phyloP scores from a whole-genome alignment of 352 stramenopile genomes.

The Peronospora destructor region DNA sequence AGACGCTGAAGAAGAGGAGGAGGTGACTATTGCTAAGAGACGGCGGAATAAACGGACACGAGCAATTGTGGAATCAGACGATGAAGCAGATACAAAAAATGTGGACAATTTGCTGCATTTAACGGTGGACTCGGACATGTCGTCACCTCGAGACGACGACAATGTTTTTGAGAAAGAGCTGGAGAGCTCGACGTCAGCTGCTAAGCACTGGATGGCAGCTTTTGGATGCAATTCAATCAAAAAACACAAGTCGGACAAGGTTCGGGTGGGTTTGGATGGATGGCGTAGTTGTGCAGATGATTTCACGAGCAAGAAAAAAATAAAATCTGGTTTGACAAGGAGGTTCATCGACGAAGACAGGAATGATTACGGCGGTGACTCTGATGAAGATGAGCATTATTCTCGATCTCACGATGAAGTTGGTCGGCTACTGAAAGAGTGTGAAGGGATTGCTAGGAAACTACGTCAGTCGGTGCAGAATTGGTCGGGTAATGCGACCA shows the following conservation, averaged over 20 bases:
- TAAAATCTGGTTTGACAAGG: neutral
- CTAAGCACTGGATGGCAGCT: conserved; percentile 53
- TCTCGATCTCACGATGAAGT: conserved; percentile 64
- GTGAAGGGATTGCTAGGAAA: conserved; percentile 53
- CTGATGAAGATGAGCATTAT: conserved; percentile 42
- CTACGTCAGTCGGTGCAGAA: conserved; percentile 51
- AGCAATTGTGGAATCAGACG: conserved; percentile 65
- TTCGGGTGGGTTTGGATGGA: conserved; percentile 4
- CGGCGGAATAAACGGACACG: conserved; percentile 42
- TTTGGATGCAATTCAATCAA: conserved; percentile 33
- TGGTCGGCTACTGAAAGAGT: conserved; percentile 56
- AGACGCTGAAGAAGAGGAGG: conserved; percentile 45
- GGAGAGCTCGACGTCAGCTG: conserved; percentile 27
- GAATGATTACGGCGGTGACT: conserved; percentile 34
- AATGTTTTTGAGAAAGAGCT: conserved; percentile 26
- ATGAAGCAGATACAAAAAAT: conserved; percentile 23
- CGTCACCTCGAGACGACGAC: conserved; percentile 30
- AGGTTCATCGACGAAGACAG: conserved; percentile 9
- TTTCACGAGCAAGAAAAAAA: conserved; percentile 4
- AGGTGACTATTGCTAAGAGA: conserved; percentile 27
- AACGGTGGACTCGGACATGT: conserved; percentile 38
- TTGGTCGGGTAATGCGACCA: conserved; percentile 43
- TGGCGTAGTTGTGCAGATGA: conserved; percentile 19
- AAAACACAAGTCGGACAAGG: conserved; percentile 19
- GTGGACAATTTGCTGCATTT: conserved; percentile 15